phyloP scores from a whole-genome alignment of 1,284 basidiomycete genomes.

The Coniferiporia weirii region DNA sequence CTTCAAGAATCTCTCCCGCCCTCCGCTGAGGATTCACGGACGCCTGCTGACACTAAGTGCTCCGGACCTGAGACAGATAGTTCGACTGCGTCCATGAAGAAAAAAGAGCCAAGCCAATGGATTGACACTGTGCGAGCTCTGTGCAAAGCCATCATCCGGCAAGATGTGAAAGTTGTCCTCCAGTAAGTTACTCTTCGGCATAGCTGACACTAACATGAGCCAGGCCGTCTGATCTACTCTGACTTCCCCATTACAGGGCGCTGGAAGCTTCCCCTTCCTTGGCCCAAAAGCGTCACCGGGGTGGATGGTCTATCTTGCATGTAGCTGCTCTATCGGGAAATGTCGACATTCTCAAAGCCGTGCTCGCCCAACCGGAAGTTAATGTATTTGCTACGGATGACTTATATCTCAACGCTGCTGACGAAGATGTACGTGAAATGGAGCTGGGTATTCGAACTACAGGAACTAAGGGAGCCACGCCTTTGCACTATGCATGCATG shows the following conservation, averaged over 20 bases:
- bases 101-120: no score
- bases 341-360: constrained; percentile 1
- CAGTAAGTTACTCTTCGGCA: not conserved
- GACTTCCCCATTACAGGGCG: not conserved
- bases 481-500: constrained; percentile 14
- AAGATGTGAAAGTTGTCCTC: not conserved
- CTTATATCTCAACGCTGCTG: no score
- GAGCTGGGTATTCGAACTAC: not conserved
- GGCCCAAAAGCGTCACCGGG: not conserved
- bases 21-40: no score
- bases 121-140: not conserved
- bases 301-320: constrained; percentile 6
- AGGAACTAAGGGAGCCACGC: not conserved
- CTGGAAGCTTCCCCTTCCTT: not conserved
- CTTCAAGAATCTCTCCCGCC: no score
- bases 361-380: not conserved
- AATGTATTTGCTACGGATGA: not conserved
- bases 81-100: no score
- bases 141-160: constrained; percentile 2
- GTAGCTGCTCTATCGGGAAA: constrained; percentile 11
- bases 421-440: not conserved
- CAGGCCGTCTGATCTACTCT: no score
- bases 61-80: no score
- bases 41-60: no score
- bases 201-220: no score